phyloP scores from a whole-genome alignment of 768 basidiomycete species.

The Exidia glandulosa region DNA sequence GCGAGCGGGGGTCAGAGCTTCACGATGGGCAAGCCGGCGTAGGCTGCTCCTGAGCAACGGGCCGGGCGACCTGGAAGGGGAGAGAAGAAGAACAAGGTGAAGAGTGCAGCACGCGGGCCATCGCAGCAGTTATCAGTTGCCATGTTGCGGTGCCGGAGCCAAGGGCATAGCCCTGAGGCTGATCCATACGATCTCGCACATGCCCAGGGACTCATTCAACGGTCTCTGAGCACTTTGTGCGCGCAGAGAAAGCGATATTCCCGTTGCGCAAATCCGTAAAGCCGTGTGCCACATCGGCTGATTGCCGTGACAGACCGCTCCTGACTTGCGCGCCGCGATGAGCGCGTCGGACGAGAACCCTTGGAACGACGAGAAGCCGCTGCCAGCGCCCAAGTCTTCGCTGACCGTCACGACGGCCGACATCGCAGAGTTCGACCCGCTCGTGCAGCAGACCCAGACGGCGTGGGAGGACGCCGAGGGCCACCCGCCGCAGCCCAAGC shows the following conservation, averaged over 20 bases:
- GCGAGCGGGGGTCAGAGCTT: no score
- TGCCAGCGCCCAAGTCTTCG: neutral
- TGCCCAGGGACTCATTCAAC: no score
- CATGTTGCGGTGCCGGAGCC: no score
- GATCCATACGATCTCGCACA: no score
- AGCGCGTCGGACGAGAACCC: neutral
- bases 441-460: slow-evolving; percentile 43
- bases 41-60: neutral
- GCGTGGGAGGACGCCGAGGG: slow-evolving; percentile 56
- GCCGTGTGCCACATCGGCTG: neutral
- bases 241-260: no score
- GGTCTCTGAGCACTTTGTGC: no score
- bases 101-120: neutral
- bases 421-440: slow-evolving; percentile 50
- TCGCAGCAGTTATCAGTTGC: no score
- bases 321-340: neutral
- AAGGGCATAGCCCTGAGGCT: no score
- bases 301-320: neutral
- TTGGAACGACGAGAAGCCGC: neutral
- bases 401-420: neutral
- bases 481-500: slow-evolving; percentile 39
- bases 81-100: neutral
- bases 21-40: no score
- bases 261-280: no score
- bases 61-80: no score